These are phyloP conservation scores for Aspergillus arachidicola DNA, from an alignment of 2,329 filamentous ascomycete genomes.

Conservation along the genomic window DNA sequence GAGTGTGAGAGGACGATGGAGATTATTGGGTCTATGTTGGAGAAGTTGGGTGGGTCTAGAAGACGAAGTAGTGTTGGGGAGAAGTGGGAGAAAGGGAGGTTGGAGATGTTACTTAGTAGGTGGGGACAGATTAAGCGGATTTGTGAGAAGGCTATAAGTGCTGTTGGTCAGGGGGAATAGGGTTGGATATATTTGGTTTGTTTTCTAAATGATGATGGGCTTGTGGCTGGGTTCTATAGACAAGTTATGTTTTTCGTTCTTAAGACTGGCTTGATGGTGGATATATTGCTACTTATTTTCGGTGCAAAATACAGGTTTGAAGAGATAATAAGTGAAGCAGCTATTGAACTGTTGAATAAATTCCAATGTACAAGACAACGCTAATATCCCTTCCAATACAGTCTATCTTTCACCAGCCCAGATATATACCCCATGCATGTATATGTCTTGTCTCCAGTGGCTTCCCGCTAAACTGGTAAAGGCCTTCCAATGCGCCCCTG, in stretches of 20 bases:
- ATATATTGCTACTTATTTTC: no score
- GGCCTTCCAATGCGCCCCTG: neutral
- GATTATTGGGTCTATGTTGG: slow-evolving; percentile 8
- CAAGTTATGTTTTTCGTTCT: neutral
- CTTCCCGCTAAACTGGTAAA: neutral
- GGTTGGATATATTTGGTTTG: neutral
- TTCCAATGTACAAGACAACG: neutral
- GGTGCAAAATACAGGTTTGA: neutral
- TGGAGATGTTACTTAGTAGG: slow-evolving; percentile 25
- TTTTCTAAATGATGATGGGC: neutral
- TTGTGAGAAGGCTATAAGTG: slow-evolving; percentile 24
- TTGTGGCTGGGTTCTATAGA: neutral
- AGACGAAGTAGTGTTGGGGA: neutral
- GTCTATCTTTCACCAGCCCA: slow-evolving; percentile 10
- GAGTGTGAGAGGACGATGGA: slow-evolving; percentile 27
- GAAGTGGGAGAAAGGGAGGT: slow-evolving; percentile 15
- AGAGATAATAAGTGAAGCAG: neutral
- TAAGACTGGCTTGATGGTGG: neutral
- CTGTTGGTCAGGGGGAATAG: neutral
- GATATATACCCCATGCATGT: neutral
- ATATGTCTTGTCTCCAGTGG: neutral
- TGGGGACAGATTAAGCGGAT: slow-evolving; percentile 38
- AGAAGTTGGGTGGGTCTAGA: neutral
- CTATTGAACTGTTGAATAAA: neutral
- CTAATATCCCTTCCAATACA: neutral